A percentile compares a stretch with the other conserved stretches of the same genome.
Evolutionary conservation across 495 filamentous ascomycete genomes (phyloP).

Genomic region (Collariella sp.): DNA sequence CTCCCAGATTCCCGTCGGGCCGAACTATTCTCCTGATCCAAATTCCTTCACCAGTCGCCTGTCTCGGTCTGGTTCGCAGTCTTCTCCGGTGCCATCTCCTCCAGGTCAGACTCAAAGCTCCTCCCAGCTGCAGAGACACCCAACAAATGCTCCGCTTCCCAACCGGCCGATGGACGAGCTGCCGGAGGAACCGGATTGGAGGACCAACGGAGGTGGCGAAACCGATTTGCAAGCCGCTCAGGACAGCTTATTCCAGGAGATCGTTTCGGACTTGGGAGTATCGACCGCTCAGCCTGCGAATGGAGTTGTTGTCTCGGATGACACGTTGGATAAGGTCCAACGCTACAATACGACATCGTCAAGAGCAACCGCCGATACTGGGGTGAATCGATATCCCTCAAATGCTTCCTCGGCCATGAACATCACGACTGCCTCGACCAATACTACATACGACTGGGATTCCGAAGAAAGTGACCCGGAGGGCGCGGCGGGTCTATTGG

Average conservation of each 20-base stretch:
- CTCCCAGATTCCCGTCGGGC: slow-evolving; percentile 41
- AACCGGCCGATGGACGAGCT: slow-evolving; percentile 41
- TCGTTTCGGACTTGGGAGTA: slow-evolving; percentile 41
- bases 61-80: slow-evolving; percentile 36
- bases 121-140: slow-evolving; percentile 40
- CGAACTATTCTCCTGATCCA: slow-evolving; percentile 37
- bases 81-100: slow-evolving; percentile 36
- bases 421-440: slow-evolving; percentile 15
- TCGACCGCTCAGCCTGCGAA: slow-evolving; percentile 22
- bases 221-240: slow-evolving; percentile 35
- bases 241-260: slow-evolving; percentile 46
- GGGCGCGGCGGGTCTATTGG: slow-evolving; percentile 74
- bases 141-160: slow-evolving; percentile 47
- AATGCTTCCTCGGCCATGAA: slow-evolving; percentile 41
- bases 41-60: slow-evolving; percentile 33
- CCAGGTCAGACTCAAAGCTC: slow-evolving; percentile 23
- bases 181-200: slow-evolving; percentile 33
- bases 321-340: slow-evolving; percentile 35
- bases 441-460: slow-evolving; percentile 30
- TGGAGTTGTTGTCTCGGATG: slow-evolving; percentile 35
- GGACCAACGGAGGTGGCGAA: slow-evolving; percentile 21
- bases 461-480: slow-evolving; percentile 81
- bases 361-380: slow-evolving; percentile 24
- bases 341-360: slow-evolving; percentile 45
- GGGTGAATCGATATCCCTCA: slow-evolving; percentile 38